Base-by-base conservation (phyloP, 2,329 filamentous ascomycete genomes). In the Botrytis deweyae region DNA sequence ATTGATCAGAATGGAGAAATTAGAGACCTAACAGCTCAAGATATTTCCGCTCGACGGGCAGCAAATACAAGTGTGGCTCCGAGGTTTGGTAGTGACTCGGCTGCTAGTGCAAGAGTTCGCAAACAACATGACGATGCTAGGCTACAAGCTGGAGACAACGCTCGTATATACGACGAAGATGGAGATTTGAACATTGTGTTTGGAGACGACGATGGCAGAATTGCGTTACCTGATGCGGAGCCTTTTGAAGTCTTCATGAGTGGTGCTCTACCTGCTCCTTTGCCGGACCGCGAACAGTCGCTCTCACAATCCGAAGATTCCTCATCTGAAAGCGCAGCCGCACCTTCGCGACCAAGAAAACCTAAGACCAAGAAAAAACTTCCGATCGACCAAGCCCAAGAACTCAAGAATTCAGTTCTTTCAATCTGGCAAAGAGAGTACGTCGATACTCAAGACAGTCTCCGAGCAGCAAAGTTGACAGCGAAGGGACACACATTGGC, bases 1-100 rank as follows among this genome's bases (percentile, higher is more conserved):
- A 87, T 92, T 76, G 89, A 90, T 76, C 88, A 86, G 22, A 86
- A 91, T 74, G 90, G 89, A 12, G 87, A 88, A 76, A 81, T 91
- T 8, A 80, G 88, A 44, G 87, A 89, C 69, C 79, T 87, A 20
- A 73, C 76, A 18, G 74, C 72, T 33, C 75, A 75, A 67, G 78
- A 80, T 44, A 75, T 76, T 20, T 74, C 77, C 44, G 72, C 75
- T 73, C 76, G 76, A 59, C 75, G 73, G 38, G 69, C 69, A 64
- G 74, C 42, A 22, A 77, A 71, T 62, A 29, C 33, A 12, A 44
- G 10, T 58, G 74, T 29, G 22, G 70, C 4, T 70, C 66, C n/a
- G 59, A 62, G 76, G 46, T 68, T 77, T 16, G 77, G 76, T 46
- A 81, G 78, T 76, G 83, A 83, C 70, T 79, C 81, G 63, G 82